Percentiles rank a stretch among this genome's conserved stretches.
phyloP scores from a whole-genome alignment of 1,139 yeast genomes.

The Yamadazyma diospyri region DNA sequence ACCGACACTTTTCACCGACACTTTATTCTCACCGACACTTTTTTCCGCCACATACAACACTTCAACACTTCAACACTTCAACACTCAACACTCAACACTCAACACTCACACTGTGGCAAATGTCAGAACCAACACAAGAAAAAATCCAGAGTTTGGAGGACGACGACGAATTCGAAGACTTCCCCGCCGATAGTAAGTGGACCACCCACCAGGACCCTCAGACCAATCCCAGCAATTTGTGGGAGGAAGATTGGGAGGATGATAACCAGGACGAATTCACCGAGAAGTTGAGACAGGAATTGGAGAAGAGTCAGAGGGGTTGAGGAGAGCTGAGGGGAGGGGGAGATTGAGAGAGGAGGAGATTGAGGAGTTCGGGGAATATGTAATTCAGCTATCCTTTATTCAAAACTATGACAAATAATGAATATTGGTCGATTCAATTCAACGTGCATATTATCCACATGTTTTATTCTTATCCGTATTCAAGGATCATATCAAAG shows the following conservation, averaged over 20 bases:
- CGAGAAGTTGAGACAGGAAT: slow-evolving; percentile 55
- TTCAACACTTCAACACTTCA: too few species aligned
- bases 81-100: too few species aligned
- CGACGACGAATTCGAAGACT: slow-evolving; percentile 94
- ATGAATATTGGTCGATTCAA: too few species aligned
- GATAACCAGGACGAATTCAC: slow-evolving; percentile 86
- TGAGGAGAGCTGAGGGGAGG: neutral
- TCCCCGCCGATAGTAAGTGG: slow-evolving; percentile 75
- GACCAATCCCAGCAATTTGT: slow-evolving; percentile 45
- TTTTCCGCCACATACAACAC: too few species aligned
- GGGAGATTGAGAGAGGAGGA: neutral
- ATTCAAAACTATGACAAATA: too few species aligned
- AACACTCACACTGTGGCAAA: neutral
- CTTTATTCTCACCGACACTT: too few species aligned
- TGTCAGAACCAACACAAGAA: slow-evolving; percentile 23
- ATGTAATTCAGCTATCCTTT: too few species aligned
- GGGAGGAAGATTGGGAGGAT: slow-evolving; percentile 98
- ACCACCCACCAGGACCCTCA: slow-evolving; percentile 36
- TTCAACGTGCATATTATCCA: too few species aligned
- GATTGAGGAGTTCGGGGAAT: neutral
- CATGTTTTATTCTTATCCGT: too few species aligned
- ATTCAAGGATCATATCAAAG: too few species aligned
- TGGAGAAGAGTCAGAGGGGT: slow-evolving; percentile 17
- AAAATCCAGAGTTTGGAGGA: slow-evolving; percentile 69
- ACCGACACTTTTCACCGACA: too few species aligned